Conservation (phyloP, 495 filamentous ascomycete genomes). For the Podospora pseudopauciseta region DNA sequence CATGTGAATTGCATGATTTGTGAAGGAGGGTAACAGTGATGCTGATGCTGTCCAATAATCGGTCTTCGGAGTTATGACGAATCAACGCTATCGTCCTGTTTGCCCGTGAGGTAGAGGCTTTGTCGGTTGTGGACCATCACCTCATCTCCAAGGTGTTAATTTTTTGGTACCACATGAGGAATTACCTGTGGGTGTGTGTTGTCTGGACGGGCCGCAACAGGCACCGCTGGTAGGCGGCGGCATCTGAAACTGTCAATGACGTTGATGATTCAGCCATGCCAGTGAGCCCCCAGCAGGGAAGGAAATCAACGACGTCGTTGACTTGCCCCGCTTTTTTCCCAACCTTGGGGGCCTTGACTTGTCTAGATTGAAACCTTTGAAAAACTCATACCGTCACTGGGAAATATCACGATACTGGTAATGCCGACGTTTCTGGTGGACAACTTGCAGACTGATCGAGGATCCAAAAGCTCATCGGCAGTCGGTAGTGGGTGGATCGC, state of each 20-base stretch:
- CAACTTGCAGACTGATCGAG: not conserved
- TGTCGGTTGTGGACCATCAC: not conserved
- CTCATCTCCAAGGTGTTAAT: not conserved
- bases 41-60: not conserved
- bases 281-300: not conserved
- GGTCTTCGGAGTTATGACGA: not conserved
- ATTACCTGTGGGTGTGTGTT: not conserved
- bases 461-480: not conserved
- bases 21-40: not conserved
- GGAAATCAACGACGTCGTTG: not conserved
- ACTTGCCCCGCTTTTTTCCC: not conserved
- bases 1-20: not conserved
- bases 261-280: not conserved
- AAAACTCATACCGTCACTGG: not conserved
- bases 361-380: not conserved
- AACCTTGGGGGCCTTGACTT: not conserved
- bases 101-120: not conserved
- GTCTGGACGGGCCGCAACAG: not conserved
- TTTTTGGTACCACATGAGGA: not conserved
- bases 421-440: slow-evolving; percentile 6
- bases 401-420: not conserved
- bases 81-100: not conserved
- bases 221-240: not conserved
- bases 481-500: not conserved
- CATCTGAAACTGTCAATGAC: not conserved